These are phyloP conservation scores for Pseudonitzschia multiseries DNA, from an alignment of 108 stramenopile species.

Conservation along the genomic window DNA sequence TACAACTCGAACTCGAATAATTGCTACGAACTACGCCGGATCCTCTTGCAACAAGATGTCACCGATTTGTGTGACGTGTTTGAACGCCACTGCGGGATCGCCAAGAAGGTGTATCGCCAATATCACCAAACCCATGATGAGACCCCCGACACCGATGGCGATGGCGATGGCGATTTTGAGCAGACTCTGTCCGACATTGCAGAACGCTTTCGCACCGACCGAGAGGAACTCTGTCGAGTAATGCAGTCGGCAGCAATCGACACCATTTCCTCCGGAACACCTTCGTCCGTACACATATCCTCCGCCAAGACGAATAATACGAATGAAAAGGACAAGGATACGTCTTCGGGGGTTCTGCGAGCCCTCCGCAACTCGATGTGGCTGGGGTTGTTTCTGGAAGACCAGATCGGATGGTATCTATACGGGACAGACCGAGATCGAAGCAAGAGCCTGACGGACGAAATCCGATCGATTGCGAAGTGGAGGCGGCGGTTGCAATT, in stretches of 20 bases:
- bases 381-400: constrained; percentile 22
- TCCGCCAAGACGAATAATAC: not conserved
- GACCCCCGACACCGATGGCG: not conserved
- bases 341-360: constrained; percentile 61
- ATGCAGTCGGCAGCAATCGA: not conserved
- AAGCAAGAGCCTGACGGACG: constrained; percentile 46
- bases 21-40: not conserved
- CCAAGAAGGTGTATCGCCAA: too few relatives aligned
- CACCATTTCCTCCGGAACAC: not conserved
- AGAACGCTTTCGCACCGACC: not conserved
- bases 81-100: too few relatives aligned
- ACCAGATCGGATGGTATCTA: constrained; percentile 57
- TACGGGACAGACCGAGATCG: constrained; percentile 44
- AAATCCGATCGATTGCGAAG: constrained; percentile 52
- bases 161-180: not conserved
- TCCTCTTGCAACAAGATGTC: not conserved
- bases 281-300: not conserved
- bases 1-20: not conserved
- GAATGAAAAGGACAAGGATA: not conserved
- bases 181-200: not conserved
- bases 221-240: not conserved
- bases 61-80: constrained; percentile 12
- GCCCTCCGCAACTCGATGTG: not conserved
- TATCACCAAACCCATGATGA: too few relatives aligned
- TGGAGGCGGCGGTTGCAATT: constrained; percentile 36